Base-by-base conservation (phyloP, 345 rosid species). In the Eucalyptus grandis region DNA sequence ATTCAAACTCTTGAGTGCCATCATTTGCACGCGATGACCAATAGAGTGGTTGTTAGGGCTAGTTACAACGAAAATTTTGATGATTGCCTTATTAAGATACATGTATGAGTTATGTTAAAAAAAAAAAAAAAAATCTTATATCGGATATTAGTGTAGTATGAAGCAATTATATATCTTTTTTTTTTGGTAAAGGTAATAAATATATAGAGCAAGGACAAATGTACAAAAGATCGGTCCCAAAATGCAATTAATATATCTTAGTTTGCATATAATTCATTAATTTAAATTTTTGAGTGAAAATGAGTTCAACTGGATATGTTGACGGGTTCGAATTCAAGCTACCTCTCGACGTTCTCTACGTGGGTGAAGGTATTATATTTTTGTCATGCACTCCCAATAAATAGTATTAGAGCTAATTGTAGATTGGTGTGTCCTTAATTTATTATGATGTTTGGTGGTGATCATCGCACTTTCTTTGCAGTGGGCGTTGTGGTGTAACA, bases 271-370 rank as follows among this genome's bases (percentile, higher is more conserved):
- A 62, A 62, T 14, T 62, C 1, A 27, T 62, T 3, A 0, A 1
- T 27, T 62, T 27, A 30, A 62, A 56, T 1, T 56, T 62, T 62
- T 62, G 0, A 1, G 69, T 62, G 1, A 62, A 62, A 6, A 62
- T 62, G 34, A 30, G 16, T 62, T 24, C 2, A 30, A 62, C 0
- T 13, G 7, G 14, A 60, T 60, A 60, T 60, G 7, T 27, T 27
- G 8, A 60, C 0, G 0, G 2, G 7, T 13, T 60, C 0, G 8
- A 12, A 27, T 14, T 60, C 4, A 0, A 4, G 4, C n/a, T 58
- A n/a, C 14, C 65, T 58, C 30, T 58, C 11, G 65, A 12, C 0
- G 7, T 53, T 56, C n/a, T 60, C 16, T 60, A 26, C 8, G 0
- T 12, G 4, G 65, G 31, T 60, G 31, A 60, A 60, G 69, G 69